phyloP scores from a whole-genome alignment of 768 basidiomycete species.

The Leccinum subtestaceum region DNA sequence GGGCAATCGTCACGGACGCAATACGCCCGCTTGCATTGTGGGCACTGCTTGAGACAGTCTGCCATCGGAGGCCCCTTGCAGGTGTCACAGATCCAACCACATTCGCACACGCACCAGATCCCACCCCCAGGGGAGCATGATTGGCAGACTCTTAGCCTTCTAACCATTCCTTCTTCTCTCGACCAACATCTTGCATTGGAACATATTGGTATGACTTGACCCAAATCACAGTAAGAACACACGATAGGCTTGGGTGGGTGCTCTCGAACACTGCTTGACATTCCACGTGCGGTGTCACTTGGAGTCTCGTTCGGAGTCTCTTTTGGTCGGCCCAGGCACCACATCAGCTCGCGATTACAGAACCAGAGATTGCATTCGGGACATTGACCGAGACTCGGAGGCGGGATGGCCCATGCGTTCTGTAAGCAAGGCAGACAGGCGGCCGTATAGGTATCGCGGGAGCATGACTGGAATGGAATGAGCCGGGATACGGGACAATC shows the following conservation, averaged over 20 bases:
- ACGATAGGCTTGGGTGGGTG: slow-evolving; percentile 15
- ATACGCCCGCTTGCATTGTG: no score
- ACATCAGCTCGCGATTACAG: slow-evolving; percentile 16
- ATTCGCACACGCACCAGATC: no score
- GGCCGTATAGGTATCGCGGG: neutral
- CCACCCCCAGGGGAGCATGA: no score
- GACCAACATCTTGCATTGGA: slow-evolving; percentile 19
- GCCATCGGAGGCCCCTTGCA: no score
- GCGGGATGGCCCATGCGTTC: neutral
- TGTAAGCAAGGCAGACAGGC: slow-evolving; percentile 14
- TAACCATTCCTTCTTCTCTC: neutral
- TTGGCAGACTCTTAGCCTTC: no score
- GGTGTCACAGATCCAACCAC: no score
- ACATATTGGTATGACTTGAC: slow-evolving; percentile 4
- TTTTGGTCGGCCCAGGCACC: slow-evolving; percentile 25
- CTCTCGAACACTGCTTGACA: slow-evolving; percentile 6
- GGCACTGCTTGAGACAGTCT: no score
- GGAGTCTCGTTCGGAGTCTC: neutral
- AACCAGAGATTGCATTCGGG: slow-evolving; percentile 23
- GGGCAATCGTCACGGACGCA: no score
- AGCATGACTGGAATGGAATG: slow-evolving; percentile 18
- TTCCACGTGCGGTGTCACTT: neutral
- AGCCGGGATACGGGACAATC: slow-evolving; percentile 17
- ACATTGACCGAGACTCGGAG: slow-evolving; percentile 15
- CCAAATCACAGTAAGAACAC: slow-evolving; percentile 9